phyloP scores from a whole-genome alignment of 1,284 basidiomycete species.

The Fomitopsis schrenkii region DNA sequence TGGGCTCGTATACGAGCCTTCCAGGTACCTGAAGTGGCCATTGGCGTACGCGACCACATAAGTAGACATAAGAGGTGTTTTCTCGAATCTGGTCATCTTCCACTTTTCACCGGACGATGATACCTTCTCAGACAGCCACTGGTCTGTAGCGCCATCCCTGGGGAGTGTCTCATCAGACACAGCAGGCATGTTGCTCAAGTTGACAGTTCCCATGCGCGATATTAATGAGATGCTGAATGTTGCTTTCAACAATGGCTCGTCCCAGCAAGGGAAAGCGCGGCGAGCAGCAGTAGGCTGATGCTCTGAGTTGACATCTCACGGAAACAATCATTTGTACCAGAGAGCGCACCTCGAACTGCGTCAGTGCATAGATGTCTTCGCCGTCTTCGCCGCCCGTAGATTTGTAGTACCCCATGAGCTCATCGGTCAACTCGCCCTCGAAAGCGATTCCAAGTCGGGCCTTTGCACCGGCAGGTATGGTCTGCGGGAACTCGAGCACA shows the following conservation, averaged over 20 bases:
- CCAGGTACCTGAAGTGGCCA: slow-evolving; percentile 74
- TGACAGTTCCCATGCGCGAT: slow-evolving; percentile 73
- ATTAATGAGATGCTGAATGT: slow-evolving; percentile 84
- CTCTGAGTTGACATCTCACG: neutral
- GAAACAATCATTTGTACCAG: slow-evolving; percentile 13
- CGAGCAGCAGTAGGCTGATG: slow-evolving; percentile 81
- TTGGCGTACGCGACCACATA: slow-evolving; percentile 93
- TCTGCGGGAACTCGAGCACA: slow-evolving; percentile 51
- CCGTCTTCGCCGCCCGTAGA: slow-evolving; percentile 53
- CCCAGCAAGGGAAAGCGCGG: slow-evolving; percentile 86
- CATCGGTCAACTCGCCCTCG: slow-evolving; percentile 58
- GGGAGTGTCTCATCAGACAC: slow-evolving; percentile 48
- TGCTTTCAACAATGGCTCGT: slow-evolving; percentile 91
- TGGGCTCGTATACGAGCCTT: slow-evolving; percentile 78
- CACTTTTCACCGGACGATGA: slow-evolving; percentile 42
- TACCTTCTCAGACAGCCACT: slow-evolving; percentile 23
- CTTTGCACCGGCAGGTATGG: slow-evolving; percentile 58
- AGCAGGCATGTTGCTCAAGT: slow-evolving; percentile 85
- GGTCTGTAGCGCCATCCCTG: slow-evolving; percentile 8
- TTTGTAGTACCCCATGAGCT: slow-evolving; percentile 75
- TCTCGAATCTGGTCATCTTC: slow-evolving; percentile 80
- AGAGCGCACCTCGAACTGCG: slow-evolving; percentile 70
- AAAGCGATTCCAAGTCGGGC: slow-evolving; percentile 63
- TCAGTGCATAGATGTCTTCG: slow-evolving; percentile 63
- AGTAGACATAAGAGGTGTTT: slow-evolving; percentile 81